Conservation (phyloP, 1,139 yeast genomes). For the Zygoascus hellenicus region DNA sequence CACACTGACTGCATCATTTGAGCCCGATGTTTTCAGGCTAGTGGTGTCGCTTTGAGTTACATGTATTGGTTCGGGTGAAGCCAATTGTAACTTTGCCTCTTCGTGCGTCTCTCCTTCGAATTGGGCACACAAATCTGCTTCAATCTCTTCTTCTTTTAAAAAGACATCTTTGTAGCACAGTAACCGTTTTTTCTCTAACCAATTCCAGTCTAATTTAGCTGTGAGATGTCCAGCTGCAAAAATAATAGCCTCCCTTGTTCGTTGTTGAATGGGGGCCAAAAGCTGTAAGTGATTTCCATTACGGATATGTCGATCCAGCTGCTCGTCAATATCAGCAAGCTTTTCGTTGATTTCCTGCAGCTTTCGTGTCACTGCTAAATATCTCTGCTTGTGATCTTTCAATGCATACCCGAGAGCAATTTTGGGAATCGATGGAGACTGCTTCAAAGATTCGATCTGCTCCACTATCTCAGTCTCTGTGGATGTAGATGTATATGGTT, state of each 20-base stretch:
- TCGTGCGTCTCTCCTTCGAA: not conserved
- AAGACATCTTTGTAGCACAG: slow-evolving; percentile 40
- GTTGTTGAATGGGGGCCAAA: slow-evolving; percentile 48
- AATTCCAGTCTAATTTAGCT: slow-evolving; percentile 50
- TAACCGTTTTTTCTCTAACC: slow-evolving; percentile 46
- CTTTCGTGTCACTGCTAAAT: slow-evolving; percentile 22
- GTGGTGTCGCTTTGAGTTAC: no score
- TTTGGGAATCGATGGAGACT: not conserved
- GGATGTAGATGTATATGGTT: no score
- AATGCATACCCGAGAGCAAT: not conserved
- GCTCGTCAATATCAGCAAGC: slow-evolving; percentile 31
- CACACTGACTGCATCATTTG: not conserved
- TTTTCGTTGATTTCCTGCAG: slow-evolving; percentile 33
- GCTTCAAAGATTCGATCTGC: not conserved
- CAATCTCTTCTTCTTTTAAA: slow-evolving; percentile 30
- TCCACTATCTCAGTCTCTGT: not conserved
- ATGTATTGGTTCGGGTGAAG: no score
- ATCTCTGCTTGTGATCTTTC: slow-evolving; percentile 14
- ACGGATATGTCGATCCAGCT: slow-evolving; percentile 36
- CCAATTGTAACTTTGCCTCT: not conserved
- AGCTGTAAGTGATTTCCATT: slow-evolving; percentile 38
- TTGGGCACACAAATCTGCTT: slow-evolving; percentile 19
- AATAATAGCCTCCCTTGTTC: slow-evolving; percentile 45
- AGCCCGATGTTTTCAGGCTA: not conserved
- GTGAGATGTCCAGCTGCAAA: slow-evolving; percentile 42